Evolutionary conservation across 441 rosid genomes (phyloP).

Genomic region (Croton laevigatus): DNA sequence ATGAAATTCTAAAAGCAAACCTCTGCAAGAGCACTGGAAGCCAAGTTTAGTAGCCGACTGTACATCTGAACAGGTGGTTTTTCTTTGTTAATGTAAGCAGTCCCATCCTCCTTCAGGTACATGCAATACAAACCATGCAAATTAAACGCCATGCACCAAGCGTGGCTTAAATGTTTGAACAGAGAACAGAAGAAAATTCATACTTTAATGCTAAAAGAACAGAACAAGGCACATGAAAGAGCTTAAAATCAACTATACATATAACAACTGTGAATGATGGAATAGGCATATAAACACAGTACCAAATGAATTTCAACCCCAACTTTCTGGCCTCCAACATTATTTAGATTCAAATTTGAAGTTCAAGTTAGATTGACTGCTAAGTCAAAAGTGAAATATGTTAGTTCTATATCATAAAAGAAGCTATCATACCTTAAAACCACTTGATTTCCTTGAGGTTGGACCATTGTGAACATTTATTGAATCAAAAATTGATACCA

Average conservation of each 20-base stretch:
- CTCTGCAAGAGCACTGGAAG: conserved; percentile 61
- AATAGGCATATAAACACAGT: neutral
- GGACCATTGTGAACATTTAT: conserved; percentile 39
- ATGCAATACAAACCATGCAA: conserved; percentile 8
- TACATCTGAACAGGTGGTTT: conserved; percentile 61
- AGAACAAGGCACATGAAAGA: neutral
- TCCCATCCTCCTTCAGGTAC: conserved; percentile 32
- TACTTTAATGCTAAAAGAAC: neutral
- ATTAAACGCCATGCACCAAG: conserved; percentile 5
- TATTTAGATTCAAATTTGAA: neutral
- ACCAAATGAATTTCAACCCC: conserved; percentile 1
- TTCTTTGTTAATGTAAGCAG: conserved; percentile 28
- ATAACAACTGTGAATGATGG: neutral
- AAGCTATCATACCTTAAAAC: conserved; percentile 41
- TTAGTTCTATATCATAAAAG: neutral
- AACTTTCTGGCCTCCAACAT: neutral
- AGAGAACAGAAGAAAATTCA: neutral
- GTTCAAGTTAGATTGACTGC: neutral
- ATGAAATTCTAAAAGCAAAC: conserved; percentile 37
- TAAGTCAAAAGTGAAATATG: neutral
- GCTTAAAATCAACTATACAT: too few relatives aligned
- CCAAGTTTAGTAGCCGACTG: conserved; percentile 58
- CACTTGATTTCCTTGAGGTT: conserved; percentile 27
- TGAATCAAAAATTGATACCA: conserved; percentile 61
- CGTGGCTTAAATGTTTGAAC: neutral